Base-by-base conservation (phyloP, 1,139 yeast genomes). In the Casaregolazyma lundiana region DNA sequence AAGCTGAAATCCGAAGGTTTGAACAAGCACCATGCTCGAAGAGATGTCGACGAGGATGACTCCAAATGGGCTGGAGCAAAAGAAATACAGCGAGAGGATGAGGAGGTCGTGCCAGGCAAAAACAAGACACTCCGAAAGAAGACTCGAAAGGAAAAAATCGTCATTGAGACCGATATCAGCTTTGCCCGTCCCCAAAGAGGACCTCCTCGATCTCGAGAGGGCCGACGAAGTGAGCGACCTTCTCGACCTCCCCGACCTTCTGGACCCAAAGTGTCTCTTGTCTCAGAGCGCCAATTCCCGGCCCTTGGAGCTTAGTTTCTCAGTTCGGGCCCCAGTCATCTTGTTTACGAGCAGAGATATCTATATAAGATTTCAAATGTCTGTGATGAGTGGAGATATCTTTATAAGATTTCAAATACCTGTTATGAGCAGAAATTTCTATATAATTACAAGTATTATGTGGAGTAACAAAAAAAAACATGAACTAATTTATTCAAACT, bases 81-180 rank as follows among this genome's bases (percentile, higher is more conserved):
- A 43, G 57, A 53, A 29, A 55, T 60, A 38, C 50, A 50, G 53
- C 60, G 57, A 50, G 57, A 57, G 45, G 64, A 75, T 65, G 71
- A 67, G 59, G 81, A 75, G 62, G 68, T 67, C 48, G 65, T 77
- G 49, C 65, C 70, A 49, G 64, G 70, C 59, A 76, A 80, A 76
- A 78, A 78, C 71, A 54, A 69, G 64, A 67, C 66, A 64, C 53
- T 56, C 48, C 58, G 62, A 70, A 61, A 71, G 62, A 81, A 80
- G 75, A 71, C 77, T 57, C 75, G 72, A 69, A 84, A 84, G 77
- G 83, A 78, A 66, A 82, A 81, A 80, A 74, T 72, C 61, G 70
- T 74, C 60, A 70, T 83, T 61, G 87, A 81, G 57, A 67, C 82
- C 57, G 78, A 79, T 56, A 78, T 84, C 54, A 65, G 71, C 51